These are phyloP conservation scores for Colletotrichum tofieldiae DNA, from an alignment of 2,329 filamentous ascomycete genomes.

Conservation along the genomic window DNA sequence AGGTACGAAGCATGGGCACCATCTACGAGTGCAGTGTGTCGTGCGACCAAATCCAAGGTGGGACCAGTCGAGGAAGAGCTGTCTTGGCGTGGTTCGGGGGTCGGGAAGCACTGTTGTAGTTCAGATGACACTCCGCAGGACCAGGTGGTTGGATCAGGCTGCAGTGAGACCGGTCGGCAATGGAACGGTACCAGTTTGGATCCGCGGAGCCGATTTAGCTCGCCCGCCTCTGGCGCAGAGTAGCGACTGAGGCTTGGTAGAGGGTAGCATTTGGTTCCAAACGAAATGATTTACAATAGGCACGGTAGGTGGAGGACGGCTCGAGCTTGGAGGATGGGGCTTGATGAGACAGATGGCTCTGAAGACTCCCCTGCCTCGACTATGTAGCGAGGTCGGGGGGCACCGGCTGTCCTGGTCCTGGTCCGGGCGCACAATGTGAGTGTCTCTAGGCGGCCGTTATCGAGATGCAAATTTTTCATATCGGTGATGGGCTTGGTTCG, in stretches of 20 bases:
- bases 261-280: not conserved
- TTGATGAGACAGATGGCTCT: not conserved
- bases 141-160: slow-evolving; percentile 34
- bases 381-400: not conserved
- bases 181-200: slow-evolving; percentile 3
- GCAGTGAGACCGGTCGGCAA: slow-evolving; percentile 22
- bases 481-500: slow-evolving; percentile 6
- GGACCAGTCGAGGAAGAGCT: slow-evolving; percentile 10
- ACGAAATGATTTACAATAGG: not conserved
- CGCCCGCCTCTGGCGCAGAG: not conserved
- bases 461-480: slow-evolving; percentile 26
- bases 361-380: not conserved
- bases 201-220: not conserved
- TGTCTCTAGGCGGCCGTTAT: not conserved
- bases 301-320: too few species aligned
- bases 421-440: not conserved
- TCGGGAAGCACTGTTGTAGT: slow-evolving; percentile 17
- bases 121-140: slow-evolving; percentile 33
- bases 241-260: not conserved
- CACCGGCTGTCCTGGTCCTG: not conserved
- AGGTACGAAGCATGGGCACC: slow-evolving; percentile 8
- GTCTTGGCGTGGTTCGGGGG: slow-evolving; percentile 26
- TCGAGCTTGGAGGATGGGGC: not conserved
- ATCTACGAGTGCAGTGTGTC: slow-evolving; percentile 1
- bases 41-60: slow-evolving; percentile 21